Evolutionary conservation across 345 rosid genomes (phyloP), one percentile per base, ranked within the genome.

Genomic region (Euphorbia tirucalli): DNA sequence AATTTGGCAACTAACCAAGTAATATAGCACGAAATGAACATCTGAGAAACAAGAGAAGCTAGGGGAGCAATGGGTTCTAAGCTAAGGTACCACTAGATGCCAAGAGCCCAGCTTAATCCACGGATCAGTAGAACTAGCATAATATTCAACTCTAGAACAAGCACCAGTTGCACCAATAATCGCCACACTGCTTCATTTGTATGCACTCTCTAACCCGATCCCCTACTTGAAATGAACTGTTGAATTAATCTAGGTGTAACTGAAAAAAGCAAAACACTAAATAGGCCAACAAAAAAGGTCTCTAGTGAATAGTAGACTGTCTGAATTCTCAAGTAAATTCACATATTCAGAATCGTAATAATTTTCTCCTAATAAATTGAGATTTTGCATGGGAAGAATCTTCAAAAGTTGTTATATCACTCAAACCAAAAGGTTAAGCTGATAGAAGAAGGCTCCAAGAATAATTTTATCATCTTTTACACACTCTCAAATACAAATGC

Each of bases 1-100:
- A 63, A 11, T 7, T n/a, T 37, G 11, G 31, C 25, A 52, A 41
- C 13, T 59, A n/a, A 73, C 57, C 65, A 60, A 70, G 43, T 24
- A 31, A 28, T 9, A 3, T 22, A 58, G 65, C 57, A 66, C 19
- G 35, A 73, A 46, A 57, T 54, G 60, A 48, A 64, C 63, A 54
- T 19, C 19, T 64, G 28, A n/a, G 28, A n/a, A 15, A 14, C 32
- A 31, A 39, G 6, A 37, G 11, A 9, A 10, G 41, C 37, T 72
- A 60, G 19, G 56, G 37, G n/a, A 61, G 44, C 21, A 31, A 37
- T n/a, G 46, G 39, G 19, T 69, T 39, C 24, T 0, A 28, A 39
- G n/a, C n/a, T 7, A 22, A 55, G 50, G 49, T 49, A 13, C 27
- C 14, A 32, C 18, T 32, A 4, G 16, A 69, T 10, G 35, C n/a